phyloP scores from a whole-genome alignment of 306 rosid genomes.

The Urtica urens region DNA sequence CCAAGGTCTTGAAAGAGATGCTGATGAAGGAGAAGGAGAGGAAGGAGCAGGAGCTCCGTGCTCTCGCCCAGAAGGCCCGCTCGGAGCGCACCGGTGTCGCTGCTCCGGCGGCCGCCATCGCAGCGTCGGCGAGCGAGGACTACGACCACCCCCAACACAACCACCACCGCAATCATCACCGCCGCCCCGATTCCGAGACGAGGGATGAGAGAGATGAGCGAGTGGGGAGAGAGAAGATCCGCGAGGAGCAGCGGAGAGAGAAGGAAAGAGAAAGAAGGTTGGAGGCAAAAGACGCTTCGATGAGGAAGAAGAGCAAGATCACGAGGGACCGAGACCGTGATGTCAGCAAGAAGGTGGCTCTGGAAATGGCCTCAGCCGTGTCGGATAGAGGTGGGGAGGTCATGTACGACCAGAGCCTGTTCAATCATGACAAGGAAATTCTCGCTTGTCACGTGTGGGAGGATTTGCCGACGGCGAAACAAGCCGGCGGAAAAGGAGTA shows the following conservation, averaged over 20 bases:
- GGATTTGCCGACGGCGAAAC: constrained; percentile 83
- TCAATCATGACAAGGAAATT: constrained; percentile 92
- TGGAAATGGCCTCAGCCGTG: constrained; percentile 79
- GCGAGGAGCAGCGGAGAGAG: constrained; percentile 75
- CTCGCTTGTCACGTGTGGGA: too few species aligned
- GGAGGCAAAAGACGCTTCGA: constrained; percentile 82
- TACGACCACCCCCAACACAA: constrained; percentile 37
- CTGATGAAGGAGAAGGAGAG: constrained; percentile 73
- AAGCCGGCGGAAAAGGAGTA: too few species aligned
- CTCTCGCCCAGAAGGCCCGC: constrained; percentile 74
- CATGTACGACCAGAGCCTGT: constrained; percentile 83
- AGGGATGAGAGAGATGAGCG: constrained; percentile 67
- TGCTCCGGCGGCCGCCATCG: constrained; percentile 28
- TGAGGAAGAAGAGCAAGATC: constrained; percentile 91
- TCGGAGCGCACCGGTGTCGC: constrained; percentile 70
- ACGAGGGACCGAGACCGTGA: constrained; percentile 93
- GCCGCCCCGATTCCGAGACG: constrained; percentile 46
- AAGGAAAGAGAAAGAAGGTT: constrained; percentile 90
- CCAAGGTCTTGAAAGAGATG: constrained; percentile 86
- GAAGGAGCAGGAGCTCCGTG: constrained; percentile 71
- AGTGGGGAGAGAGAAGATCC: constrained; percentile 63
- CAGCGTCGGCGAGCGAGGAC: too few species aligned
- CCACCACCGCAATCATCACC: constrained; percentile 21
- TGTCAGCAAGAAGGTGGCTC: constrained; percentile 90
- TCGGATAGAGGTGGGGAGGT: constrained; percentile 63